Conservation (phyloP, 2,329 filamentous ascomycete genomes). For the Ophiosphaerella korrae region DNA sequence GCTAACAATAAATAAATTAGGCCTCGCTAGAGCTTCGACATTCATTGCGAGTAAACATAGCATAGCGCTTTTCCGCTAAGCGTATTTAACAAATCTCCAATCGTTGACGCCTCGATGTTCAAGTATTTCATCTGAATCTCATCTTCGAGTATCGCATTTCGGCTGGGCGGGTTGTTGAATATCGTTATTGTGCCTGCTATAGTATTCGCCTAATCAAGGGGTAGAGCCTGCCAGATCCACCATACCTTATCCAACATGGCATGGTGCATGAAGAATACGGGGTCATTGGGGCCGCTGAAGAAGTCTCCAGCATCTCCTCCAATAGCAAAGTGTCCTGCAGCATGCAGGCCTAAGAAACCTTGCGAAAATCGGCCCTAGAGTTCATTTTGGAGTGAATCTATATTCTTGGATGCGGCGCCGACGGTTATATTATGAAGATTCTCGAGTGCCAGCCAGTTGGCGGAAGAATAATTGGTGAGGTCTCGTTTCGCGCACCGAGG, state of each 20-base stretch:
- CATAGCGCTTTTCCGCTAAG: constrained; percentile 50
- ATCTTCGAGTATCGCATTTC: constrained; percentile 54
- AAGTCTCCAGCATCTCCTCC: constrained; percentile 47
- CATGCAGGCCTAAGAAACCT: constrained; percentile 46
- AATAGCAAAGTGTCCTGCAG: constrained; percentile 43
- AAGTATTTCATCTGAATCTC: constrained; percentile 47
- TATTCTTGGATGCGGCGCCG: constrained; percentile 55
- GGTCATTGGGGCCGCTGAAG: constrained; percentile 52
- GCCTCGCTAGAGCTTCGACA: too few species aligned
- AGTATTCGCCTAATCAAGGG: constrained; percentile 14
- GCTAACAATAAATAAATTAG: too few species aligned
- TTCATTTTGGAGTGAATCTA: constrained; percentile 42
- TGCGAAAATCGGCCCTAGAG: constrained; percentile 21
- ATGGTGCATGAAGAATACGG: constrained; percentile 55
- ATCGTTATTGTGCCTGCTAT: constrained; percentile 49
- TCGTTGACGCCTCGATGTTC: constrained; percentile 31
- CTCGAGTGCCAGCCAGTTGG: constrained; percentile 16
- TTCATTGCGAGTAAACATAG: constrained; percentile 48
- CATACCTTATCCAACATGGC: constrained; percentile 53
- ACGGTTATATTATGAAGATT: constrained; percentile 54
- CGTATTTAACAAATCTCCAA: constrained; percentile 49
- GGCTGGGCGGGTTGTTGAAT: constrained; percentile 49
- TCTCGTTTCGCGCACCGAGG: constrained; percentile 43
- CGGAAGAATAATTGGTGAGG: constrained; percentile 31
- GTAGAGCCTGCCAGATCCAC: constrained; percentile 54